Percentiles rank a stretch among this genome's conserved stretches.
phyloP scores from a whole-genome alignment of 257 asterid genomes.

The Lycium barbarum region DNA sequence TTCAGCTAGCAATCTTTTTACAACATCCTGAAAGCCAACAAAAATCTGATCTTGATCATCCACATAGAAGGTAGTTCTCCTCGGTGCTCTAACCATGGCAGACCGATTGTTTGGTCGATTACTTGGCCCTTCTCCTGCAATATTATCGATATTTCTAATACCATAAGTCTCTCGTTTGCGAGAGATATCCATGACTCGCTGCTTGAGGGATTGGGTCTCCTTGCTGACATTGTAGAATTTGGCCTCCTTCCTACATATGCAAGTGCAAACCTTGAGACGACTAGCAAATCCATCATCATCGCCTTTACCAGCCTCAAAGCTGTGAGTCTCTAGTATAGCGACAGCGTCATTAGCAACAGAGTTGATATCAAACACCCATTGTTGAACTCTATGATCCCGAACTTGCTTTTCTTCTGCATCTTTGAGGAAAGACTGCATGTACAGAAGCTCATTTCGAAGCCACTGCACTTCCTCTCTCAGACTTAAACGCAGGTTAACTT shows the following conservation, averaged over 20 bases:
- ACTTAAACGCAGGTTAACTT: not conserved
- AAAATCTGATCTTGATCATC: conserved; percentile 15
- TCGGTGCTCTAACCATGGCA: not conserved
- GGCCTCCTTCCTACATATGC: not conserved
- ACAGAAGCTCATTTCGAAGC: conserved; percentile 15
- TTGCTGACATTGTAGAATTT: not conserved
- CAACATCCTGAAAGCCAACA: conserved; percentile 24
- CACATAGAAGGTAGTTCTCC: conserved; percentile 22
- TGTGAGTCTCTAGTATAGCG: not conserved
- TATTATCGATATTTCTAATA: not conserved
- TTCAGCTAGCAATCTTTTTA: not conserved
- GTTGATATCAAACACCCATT: not conserved
- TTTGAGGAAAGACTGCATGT: no score
- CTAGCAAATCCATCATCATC: not conserved
- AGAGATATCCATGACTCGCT: conserved; percentile 4
- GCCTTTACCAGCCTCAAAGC: not conserved
- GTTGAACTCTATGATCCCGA: not conserved
- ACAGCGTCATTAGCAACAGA: not conserved
- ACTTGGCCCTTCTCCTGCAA: no score
- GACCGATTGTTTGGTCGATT: not conserved
- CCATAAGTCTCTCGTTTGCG: conserved; percentile 11
- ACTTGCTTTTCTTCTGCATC: no score
- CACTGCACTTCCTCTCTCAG: conserved; percentile 15
- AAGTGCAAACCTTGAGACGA: not conserved
- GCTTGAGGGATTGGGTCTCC: not conserved